Evolutionary conservation across 2,329 filamentous ascomycete species (phyloP).

Genomic region (Ophiobolus disseminans): DNA sequence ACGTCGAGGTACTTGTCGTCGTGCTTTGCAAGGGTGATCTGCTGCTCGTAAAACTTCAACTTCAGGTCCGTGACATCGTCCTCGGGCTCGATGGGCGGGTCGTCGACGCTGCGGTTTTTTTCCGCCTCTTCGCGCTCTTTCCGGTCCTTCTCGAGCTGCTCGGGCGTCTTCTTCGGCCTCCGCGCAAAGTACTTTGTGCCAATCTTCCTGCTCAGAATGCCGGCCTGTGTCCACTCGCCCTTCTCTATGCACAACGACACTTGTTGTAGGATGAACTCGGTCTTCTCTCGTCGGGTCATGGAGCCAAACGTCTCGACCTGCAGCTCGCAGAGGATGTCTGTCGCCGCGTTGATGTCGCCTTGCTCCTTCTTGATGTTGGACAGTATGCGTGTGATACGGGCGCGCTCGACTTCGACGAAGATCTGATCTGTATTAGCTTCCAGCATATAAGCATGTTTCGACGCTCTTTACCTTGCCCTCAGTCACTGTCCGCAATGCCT

Average conservation of each 20-base stretch:
- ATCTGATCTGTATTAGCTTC: constrained; percentile 64
- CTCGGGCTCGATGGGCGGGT: constrained; percentile 74
- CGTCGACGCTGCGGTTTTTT: constrained; percentile 78
- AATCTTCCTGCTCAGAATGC: constrained; percentile 94
- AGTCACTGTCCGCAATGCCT: constrained; percentile 93
- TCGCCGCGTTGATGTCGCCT: constrained; percentile 87
- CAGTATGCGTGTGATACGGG: constrained; percentile 90
- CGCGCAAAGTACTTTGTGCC: constrained; percentile 90
- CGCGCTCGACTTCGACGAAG: constrained; percentile 97
- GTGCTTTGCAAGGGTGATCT: constrained; percentile 94
- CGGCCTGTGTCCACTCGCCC: constrained; percentile 94
- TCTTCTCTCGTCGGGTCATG: constrained; percentile 97
- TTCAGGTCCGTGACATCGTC: constrained; percentile 97
- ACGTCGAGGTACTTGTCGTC: constrained; percentile 96
- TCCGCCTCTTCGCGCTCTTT: constrained; percentile 87
- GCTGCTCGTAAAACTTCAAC: constrained; percentile 94
- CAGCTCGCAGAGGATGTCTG: constrained; percentile 93
- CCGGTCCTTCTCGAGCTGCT: constrained; percentile 88
- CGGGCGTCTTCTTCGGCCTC: constrained; percentile 87
- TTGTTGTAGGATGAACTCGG: constrained; percentile 96
- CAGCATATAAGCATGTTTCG: neutral
- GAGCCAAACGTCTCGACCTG: constrained; percentile 99
- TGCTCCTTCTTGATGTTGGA: constrained; percentile 98
- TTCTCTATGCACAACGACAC: constrained; percentile 94
- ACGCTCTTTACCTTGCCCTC: constrained; percentile 78